Evolutionary conservation across 73 alveolate species (phyloP).

Genomic region (Effrenium voratum): DNA sequence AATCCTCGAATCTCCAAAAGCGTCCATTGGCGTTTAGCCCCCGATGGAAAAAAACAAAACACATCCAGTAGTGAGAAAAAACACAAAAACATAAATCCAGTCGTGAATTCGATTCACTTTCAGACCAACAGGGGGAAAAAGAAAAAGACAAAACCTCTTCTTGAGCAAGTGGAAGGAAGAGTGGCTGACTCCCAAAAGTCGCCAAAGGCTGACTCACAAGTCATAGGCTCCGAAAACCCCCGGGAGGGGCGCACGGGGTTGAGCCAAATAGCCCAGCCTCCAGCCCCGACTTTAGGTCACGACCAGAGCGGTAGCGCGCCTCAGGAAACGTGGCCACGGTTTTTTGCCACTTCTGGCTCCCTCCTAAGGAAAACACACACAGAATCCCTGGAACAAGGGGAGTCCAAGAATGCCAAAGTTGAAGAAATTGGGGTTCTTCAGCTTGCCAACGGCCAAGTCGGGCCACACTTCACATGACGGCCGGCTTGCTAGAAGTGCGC

Average conservation of each 20-base stretch:
- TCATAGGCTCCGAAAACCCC: neutral
- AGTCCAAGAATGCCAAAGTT: neutral
- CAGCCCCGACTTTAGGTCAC: slow-evolving; percentile 55
- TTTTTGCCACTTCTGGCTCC: too few relatives aligned
- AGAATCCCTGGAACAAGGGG: neutral
- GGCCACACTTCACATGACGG: neutral
- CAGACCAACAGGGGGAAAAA: too few relatives aligned
- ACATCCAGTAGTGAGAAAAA: too few relatives aligned
- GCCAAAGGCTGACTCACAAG: neutral
- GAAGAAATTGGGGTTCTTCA: neutral
- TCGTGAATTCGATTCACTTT: neutral
- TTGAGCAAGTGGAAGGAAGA: too few relatives aligned
- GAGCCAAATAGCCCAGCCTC: slow-evolving; percentile 6
- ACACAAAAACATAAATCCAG: neutral
- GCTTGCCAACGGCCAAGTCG: neutral
- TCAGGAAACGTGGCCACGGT: neutral
- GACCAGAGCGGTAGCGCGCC: slow-evolving; percentile 85
- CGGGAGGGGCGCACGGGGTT: too few relatives aligned
- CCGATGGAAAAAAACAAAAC: too few relatives aligned
- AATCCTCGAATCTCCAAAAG: too few relatives aligned
- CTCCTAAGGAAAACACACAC: too few relatives aligned
- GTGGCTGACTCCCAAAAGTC: neutral
- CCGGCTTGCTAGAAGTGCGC: neutral
- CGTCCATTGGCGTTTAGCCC: too few relatives aligned
- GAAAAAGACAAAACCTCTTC: neutral